Evolutionary conservation across 1,139 yeast species (phyloP).

Genomic region (Blastobotrys persicus): DNA sequence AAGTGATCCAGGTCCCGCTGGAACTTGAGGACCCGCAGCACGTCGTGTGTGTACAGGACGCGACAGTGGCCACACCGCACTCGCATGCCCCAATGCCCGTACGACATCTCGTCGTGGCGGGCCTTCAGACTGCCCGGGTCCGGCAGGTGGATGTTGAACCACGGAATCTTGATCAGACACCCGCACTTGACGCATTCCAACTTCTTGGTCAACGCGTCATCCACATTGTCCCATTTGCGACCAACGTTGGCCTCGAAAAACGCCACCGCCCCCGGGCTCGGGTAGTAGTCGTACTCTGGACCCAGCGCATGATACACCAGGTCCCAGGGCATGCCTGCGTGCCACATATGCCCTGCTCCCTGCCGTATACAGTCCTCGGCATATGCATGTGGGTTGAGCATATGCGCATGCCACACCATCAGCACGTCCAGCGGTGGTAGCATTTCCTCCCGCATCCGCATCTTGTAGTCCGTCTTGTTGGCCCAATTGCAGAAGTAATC

Average conservation of each 20-base stretch:
- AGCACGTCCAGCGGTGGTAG: slow-evolving; percentile 43
- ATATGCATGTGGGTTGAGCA: slow-evolving; percentile 36
- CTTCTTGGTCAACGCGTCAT: slow-evolving; percentile 14
- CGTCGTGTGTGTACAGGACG: slow-evolving; percentile 12
- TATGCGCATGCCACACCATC: slow-evolving; percentile 45
- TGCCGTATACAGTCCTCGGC: slow-evolving; percentile 38
- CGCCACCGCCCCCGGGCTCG: slow-evolving; percentile 19
- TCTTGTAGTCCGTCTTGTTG: slow-evolving; percentile 8
- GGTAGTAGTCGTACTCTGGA: slow-evolving; percentile 31
- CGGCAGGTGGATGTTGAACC: background rate
- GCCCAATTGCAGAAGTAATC: slow-evolving; percentile 3
- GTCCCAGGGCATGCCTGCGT: slow-evolving; percentile 37
- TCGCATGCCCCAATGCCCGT: slow-evolving; percentile 6
- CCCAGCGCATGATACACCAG: slow-evolving; percentile 31
- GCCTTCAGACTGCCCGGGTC: background rate
- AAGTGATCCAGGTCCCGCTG: slow-evolving; percentile 12
- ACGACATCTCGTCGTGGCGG: background rate
- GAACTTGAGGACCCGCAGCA: slow-evolving; percentile 18
- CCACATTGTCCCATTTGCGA: slow-evolving; percentile 17
- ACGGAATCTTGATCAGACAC: slow-evolving; percentile 2
- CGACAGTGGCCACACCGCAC: slow-evolving; percentile 11
- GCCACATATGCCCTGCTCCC: slow-evolving; percentile 31
- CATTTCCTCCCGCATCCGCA: slow-evolving; percentile 13
- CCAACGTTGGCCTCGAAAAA: slow-evolving; percentile 16
- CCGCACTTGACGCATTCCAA: slow-evolving; percentile 13